Conservation (phyloP, 257 asterid genomes). For the Ilex asprella region DNA sequence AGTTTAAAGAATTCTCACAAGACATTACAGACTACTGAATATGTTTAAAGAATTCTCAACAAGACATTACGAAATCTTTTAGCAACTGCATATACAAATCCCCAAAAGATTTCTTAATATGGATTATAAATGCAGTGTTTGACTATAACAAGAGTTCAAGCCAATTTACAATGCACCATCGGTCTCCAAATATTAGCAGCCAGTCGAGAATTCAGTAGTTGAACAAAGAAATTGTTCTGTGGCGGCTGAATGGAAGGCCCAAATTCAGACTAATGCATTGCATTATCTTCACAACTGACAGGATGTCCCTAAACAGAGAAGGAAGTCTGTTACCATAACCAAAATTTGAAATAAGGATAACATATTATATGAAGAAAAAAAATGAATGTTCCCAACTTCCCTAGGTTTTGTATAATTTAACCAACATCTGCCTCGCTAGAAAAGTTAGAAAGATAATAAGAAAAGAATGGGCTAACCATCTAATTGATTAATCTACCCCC, state of each 20-base stretch:
- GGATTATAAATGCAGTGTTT: slow-evolving; percentile 8
- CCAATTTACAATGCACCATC: slow-evolving; percentile 12
- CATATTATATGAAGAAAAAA: background rate
- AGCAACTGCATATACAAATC: slow-evolving; percentile 7
- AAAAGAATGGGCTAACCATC: no score
- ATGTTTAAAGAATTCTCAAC: background rate
- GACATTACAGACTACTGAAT: no score
- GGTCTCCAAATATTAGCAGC: slow-evolving; percentile 21
- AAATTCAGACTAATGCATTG: slow-evolving; percentile 7
- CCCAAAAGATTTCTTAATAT: slow-evolving; percentile 16
- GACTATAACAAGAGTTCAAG: slow-evolving; percentile 15
- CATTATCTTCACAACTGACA: slow-evolving; percentile 17
- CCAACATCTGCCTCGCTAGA: no score
- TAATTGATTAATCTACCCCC: no score
- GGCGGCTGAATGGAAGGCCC: slow-evolving; percentile 12
- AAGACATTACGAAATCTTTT: slow-evolving; percentile 12
- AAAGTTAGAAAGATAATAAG: no score
- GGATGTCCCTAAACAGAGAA: slow-evolving; percentile 15
- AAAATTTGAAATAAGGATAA: background rate
- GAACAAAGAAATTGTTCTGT: no score
- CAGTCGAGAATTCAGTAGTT: slow-evolving; percentile 1
- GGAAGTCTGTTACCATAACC: background rate
- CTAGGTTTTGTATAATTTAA: no score
- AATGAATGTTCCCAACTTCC: background rate
- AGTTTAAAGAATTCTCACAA: no score